These are phyloP conservation scores for Blastobotrys serpentis DNA, from an alignment of 1,139 yeast genomes.

Conservation along the genomic window DNA sequence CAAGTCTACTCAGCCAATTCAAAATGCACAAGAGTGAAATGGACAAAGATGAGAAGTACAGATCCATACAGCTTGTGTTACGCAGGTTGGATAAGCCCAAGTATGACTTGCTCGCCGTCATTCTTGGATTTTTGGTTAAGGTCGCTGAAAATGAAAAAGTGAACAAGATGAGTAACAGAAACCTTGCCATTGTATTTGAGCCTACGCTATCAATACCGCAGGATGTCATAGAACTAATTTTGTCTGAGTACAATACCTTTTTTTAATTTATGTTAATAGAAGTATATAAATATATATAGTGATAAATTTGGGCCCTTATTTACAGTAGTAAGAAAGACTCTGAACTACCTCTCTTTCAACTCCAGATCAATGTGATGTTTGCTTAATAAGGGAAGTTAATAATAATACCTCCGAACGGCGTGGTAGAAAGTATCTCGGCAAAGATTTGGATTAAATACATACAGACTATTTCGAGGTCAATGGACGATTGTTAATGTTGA, in stretches of 20 bases:
- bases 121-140: constrained; percentile 64
- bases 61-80: constrained; percentile 38
- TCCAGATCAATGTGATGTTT: too few relatives aligned
- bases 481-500: constrained; percentile 12
- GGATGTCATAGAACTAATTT: constrained; percentile 59
- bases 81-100: constrained; percentile 49
- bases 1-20: constrained; percentile 27
- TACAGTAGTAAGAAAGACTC: too few relatives aligned
- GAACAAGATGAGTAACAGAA: constrained; percentile 81
- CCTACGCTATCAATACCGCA: constrained; percentile 77
- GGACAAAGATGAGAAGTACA: constrained; percentile 30
- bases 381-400: too few relatives aligned
- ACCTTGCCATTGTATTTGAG: constrained; percentile 79
- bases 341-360: too few relatives aligned
- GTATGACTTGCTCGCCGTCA: constrained; percentile 58
- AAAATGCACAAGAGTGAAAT: not conserved
- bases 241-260: constrained; percentile 63
- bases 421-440: too few relatives aligned
- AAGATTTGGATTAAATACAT: not conserved
- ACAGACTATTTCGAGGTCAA: not conserved
- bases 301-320: too few relatives aligned
- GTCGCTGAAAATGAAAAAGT: constrained; percentile 61
- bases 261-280: constrained; percentile 49
- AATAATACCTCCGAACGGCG: too few relatives aligned
- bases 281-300: constrained; percentile 9